Conservation (phyloP, 2,329 filamentous ascomycete species). For the Rhynchosporium secalis region DNA sequence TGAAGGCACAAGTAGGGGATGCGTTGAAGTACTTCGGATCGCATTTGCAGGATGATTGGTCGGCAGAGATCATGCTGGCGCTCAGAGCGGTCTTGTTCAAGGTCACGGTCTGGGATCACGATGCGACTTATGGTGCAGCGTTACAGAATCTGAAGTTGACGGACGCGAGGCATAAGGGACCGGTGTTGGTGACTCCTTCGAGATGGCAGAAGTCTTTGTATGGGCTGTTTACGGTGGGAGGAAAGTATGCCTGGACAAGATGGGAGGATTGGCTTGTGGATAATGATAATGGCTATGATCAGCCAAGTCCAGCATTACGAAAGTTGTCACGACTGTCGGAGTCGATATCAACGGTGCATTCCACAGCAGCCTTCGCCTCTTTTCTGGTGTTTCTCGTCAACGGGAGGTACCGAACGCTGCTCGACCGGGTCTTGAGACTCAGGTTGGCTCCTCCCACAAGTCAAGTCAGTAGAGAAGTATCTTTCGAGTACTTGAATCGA, state of each 20-base stretch:
- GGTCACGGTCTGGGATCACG: constrained; percentile 93
- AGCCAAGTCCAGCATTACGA: constrained; percentile 52
- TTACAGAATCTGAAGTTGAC: constrained; percentile 90
- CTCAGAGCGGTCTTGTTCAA: constrained; percentile 86
- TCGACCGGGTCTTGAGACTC: constrained; percentile 82
- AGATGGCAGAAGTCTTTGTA: constrained; percentile 81
- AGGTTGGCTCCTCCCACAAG: constrained; percentile 81
- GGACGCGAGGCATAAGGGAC: constrained; percentile 69
- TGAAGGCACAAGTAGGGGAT: constrained; percentile 84
- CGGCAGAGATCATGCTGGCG: constrained; percentile 76
- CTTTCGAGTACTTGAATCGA: constrained; percentile 95
- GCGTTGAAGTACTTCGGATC: constrained; percentile 83
- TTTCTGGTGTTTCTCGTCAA: constrained; percentile 91
- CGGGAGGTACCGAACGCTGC: constrained; percentile 84
- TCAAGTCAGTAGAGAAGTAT: constrained; percentile 87
- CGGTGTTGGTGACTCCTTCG: constrained; percentile 69
- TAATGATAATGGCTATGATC: constrained; percentile 72
- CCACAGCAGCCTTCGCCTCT: constrained; percentile 76
- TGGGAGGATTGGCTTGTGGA: constrained; percentile 86
- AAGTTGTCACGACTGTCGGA: constrained; percentile 70
- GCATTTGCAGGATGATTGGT: constrained; percentile 82
- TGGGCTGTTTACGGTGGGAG: constrained; percentile 81
- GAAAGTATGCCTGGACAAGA: constrained; percentile 85
- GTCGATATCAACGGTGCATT: constrained; percentile 70
- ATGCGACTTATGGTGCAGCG: constrained; percentile 90